Evolutionary conservation across 768 basidiomycete genomes (phyloP), one percentile per base, ranked within the genome.

Genomic region (Suillus placidus): DNA sequence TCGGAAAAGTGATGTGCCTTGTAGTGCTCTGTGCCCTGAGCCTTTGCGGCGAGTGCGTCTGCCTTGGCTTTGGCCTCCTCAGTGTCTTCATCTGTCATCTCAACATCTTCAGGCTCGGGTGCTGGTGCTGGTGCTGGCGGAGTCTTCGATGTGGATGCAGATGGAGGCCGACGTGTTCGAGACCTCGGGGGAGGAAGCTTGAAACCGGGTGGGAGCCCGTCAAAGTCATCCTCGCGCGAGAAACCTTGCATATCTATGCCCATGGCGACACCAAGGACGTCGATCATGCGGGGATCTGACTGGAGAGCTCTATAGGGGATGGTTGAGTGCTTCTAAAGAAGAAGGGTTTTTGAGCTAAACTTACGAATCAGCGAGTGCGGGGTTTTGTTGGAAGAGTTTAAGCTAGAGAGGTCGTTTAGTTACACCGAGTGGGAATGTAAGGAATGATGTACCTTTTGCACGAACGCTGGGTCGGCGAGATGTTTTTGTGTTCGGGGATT

Each of bases 211-310:
- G 93, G 92, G 56, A 90, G 78, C 62, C 93, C 93, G 63, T 90
- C 84, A 12, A 93, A 93, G 42, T 92, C 95, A 80, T 94, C 93
- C 20, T 91, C 88, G 64, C 95, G 84, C 61, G 87, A 83, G 76
- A 93, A 91, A 64, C 91, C 94, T 78, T 93, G 89, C 79, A 98
- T 86, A 78, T 98, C 94, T 70, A 98, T 84, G 40, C 94, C 94
- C 91, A 98, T 94, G 64, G 94, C 84, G 13, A 88, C 96, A 66
- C 96, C 96, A 52, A 98, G 82, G 18, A 95, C 95, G 73, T 93
- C 91, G 76, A 95, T 93, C 94, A 97, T 95, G 65, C 96, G 87
- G 42, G 96, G 88, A 78, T 98, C 96, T 45, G 62, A 65, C 67
- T 87, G 80, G 70, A 92, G 76, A 71, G 87, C 84, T 54, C 85